A percentile compares a stretch with the other conserved stretches of the same genome.
Evolutionary conservation across 2,329 filamentous ascomycete species (phyloP).

Genomic region (Teratosphaeriaceae sp.): DNA sequence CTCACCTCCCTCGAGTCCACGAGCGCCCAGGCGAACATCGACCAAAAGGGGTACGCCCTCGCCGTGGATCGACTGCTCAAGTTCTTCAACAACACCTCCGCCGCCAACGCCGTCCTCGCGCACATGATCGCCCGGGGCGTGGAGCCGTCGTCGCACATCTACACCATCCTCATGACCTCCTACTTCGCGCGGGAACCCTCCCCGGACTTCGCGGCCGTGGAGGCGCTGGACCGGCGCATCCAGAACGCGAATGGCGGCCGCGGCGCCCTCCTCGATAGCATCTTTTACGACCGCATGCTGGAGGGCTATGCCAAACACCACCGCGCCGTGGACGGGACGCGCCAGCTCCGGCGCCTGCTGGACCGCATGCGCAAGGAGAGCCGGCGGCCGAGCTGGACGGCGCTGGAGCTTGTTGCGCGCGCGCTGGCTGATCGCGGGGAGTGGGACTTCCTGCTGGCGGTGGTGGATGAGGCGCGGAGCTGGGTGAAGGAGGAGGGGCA

Average conservation of each 20-base stretch:
- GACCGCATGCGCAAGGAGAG: slow-evolving; percentile 32
- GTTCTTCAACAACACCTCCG: slow-evolving; percentile 37
- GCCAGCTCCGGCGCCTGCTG: slow-evolving; percentile 38
- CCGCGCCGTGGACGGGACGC: slow-evolving; percentile 39
- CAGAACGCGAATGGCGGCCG: slow-evolving; percentile 24
- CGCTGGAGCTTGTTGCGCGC: slow-evolving; percentile 32
- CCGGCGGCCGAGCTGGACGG: slow-evolving; percentile 36
- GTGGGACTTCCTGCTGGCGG: slow-evolving; percentile 18
- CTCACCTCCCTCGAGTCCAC: slow-evolving; percentile 55
- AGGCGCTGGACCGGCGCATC: slow-evolving; percentile 49
- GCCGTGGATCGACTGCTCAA: slow-evolving; percentile 60
- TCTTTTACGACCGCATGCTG: slow-evolving; percentile 65
- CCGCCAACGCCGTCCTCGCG: slow-evolving; percentile 54
- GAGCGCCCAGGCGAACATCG: slow-evolving; percentile 52
- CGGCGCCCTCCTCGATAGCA: slow-evolving; percentile 37
- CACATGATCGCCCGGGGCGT: slow-evolving; percentile 54
- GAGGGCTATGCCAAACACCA: slow-evolving; percentile 53
- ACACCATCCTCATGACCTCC: slow-evolving; percentile 65
- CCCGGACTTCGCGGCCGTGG: slow-evolving; percentile 55
- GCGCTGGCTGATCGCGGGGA: slow-evolving; percentile 32
- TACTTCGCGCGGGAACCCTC: slow-evolving; percentile 50
- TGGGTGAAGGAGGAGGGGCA: slow-evolving; percentile 14
- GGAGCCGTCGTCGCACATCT: slow-evolving; percentile 57
- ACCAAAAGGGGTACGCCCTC: slow-evolving; percentile 59
- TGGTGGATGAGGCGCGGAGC: slow-evolving; percentile 28